Base-by-base conservation (phyloP, 73 alveolate genomes). In the Loxodes magnus region DNA sequence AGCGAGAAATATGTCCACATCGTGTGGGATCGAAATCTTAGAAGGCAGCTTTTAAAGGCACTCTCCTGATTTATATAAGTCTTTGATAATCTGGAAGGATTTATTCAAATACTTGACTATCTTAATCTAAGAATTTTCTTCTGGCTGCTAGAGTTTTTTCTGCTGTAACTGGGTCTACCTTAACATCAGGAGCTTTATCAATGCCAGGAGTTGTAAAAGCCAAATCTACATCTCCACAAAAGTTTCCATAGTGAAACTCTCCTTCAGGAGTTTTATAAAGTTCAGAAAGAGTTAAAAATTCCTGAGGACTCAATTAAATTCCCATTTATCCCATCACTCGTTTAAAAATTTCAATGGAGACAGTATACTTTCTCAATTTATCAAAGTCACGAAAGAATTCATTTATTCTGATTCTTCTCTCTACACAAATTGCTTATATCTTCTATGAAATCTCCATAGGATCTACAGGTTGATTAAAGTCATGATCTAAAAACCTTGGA, bases 361-460 rank as follows among this genome's bases (percentile, higher is more conserved):
- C 93, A 19, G 79, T 55, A 9, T 94, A 94, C 56, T 85, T 87
- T 63, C 97, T 78, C n/a, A 87, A 56, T 24, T 75, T 67, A 65
- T 87, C 97, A 43, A 58, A 87, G 66, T 87, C 97, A 56, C 81
- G 71, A 70, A 77, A 82, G 74, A 87, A 87, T 53, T 87, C 97
- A 49, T 72, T 71, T 19, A 85, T 80, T 59, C 97, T 71, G 36
- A 87, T 67, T 36, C 92, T 36, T 66, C 77, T 87, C 93, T 77
- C 81, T 1, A 74, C 91, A 19, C 80, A 90, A 46, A 64, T 64
- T 31, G 88, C 93, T 69, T 73, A 60, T 1, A 90, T 77, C 54
- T 85, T 82, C 26, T 75, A 73, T 55, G 77, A 79, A 25, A 90
- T 92, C 38, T 90, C 93, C 64, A 28, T n/a, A 24, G 35, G 49